Conservation (phyloP, 2,329 filamentous ascomycete species). For the Parafenestella ontariensis region DNA sequence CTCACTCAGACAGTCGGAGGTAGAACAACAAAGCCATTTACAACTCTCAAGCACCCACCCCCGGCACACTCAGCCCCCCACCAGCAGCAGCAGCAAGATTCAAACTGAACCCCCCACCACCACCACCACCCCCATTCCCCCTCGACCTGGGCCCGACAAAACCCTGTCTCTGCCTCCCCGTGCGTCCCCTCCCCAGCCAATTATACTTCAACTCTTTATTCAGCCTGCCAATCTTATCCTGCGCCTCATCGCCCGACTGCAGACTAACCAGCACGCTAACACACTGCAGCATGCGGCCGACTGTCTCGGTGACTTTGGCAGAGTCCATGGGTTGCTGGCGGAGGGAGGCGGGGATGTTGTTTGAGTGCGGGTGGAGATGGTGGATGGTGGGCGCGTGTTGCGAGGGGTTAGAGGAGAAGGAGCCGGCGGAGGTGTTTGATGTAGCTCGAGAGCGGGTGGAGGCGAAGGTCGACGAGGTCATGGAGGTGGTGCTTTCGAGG, state of each 20-base stretch:
- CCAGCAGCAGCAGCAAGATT: neutral
- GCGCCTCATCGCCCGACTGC: conserved; percentile 73
- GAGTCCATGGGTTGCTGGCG: conserved; percentile 52
- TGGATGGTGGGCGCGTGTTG: conserved; percentile 17
- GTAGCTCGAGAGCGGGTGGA: conserved; percentile 76
- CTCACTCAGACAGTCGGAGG: too few species aligned
- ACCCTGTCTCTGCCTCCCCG: conserved; percentile 85
- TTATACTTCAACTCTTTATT: conserved; percentile 92
- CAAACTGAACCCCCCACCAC: too few species aligned
- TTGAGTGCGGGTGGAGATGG: conserved; percentile 21
- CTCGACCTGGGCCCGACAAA: conserved; percentile 71
- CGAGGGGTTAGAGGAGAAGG: conserved; percentile 49
- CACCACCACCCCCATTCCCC: too few species aligned
- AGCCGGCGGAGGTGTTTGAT: conserved; percentile 73
- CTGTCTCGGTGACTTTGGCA: conserved; percentile 90
- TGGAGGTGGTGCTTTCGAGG: conserved; percentile 70
- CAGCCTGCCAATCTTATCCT: conserved; percentile 81
- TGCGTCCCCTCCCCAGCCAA: conserved; percentile 90
- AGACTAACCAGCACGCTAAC: conserved; percentile 87
- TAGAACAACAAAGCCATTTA: too few species aligned
- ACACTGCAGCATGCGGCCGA: conserved; percentile 95
- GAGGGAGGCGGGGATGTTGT: conserved; percentile 25
- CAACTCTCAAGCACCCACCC: too few species aligned
- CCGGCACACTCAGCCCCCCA: conserved; percentile 1
- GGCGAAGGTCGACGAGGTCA: conserved; percentile 56